phyloP scores from a whole-genome alignment of 2,329 filamentous ascomycete species.

The Herpotrichia juniperi region DNA sequence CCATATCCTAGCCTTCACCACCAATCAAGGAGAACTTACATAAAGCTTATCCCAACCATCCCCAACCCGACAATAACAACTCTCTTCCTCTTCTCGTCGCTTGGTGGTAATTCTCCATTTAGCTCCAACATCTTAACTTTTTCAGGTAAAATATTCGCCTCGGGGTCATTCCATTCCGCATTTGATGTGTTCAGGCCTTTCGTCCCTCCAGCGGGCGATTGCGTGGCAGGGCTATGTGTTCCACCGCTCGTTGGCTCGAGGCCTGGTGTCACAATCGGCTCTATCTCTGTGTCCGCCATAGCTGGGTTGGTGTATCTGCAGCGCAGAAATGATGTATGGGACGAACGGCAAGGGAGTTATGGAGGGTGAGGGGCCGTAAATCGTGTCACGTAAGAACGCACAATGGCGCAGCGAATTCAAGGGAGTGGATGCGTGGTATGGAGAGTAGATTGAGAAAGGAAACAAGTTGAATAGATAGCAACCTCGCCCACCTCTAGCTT shows the following conservation, averaged over 20 bases:
- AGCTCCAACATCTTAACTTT: conserved; percentile 18
- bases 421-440: not conserved
- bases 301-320: not conserved
- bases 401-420: not conserved
- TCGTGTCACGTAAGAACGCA: too few relatives aligned
- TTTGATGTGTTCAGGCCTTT: conserved; percentile 47
- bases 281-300: conserved; percentile 19
- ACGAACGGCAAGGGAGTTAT: not conserved
- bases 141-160: conserved; percentile 51
- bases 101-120: conserved; percentile 32
- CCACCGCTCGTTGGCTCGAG: conserved; percentile 39
- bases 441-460: not conserved
- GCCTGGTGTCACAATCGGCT: conserved; percentile 38
- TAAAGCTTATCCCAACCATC: conserved; percentile 90
- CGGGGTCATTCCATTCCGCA: conserved; percentile 53
- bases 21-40: conserved; percentile 62
- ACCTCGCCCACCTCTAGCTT: not conserved
- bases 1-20: conserved; percentile 68
- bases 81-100: conserved; percentile 60
- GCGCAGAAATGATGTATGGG: not conserved
- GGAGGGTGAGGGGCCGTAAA: too few relatives aligned
- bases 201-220: conserved; percentile 26
- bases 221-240: conserved; percentile 35
- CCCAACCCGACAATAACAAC: conserved; percentile 86
- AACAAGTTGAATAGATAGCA: not conserved